These are phyloP conservation scores for Gilbertella persicaria DNA, from an alignment of 371 early-diverging fungal genomes.

Conservation along the genomic window DNA sequence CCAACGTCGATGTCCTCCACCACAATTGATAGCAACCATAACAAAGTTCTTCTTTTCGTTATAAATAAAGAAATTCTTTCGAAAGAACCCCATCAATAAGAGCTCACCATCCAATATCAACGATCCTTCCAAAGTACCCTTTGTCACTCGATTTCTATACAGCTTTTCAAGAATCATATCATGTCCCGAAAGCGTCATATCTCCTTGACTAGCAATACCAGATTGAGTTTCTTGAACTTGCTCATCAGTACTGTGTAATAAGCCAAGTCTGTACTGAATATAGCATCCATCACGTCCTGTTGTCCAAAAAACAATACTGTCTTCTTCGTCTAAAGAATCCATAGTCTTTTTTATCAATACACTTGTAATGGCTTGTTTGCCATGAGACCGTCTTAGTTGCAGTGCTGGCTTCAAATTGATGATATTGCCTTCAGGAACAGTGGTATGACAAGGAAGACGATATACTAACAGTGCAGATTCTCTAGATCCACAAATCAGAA, in stretches of 20 bases:
- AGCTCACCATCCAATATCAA: constrained; percentile 58
- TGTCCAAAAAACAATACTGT: constrained; percentile 56
- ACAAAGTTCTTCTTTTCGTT: constrained; percentile 72
- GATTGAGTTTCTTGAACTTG: constrained; percentile 24
- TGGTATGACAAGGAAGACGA: constrained; percentile 29
- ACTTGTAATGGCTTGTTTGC: constrained; percentile 58
- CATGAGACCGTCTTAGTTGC: constrained; percentile 47
- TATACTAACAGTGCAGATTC: constrained; percentile 63
- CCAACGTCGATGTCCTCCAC: constrained; percentile 65
- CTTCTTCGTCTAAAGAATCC: constrained; percentile 19
- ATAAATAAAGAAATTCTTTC: constrained; percentile 71
- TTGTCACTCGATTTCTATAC: constrained; percentile 68
- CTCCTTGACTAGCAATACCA: constrained; percentile 42
- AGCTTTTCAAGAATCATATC: constrained; percentile 54
- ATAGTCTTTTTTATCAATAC: constrained; percentile 25
- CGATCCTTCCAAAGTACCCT: constrained; percentile 69
- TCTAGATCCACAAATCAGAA: constrained; percentile 62
- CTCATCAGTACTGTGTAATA: neutral
- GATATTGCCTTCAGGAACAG: constrained; percentile 1
- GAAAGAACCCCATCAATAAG: constrained; percentile 69
- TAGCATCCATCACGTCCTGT: constrained; percentile 75
- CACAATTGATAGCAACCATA: constrained; percentile 60
- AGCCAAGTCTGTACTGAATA: constrained; percentile 59
- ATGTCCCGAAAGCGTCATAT: constrained; percentile 26
- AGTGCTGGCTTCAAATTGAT: constrained; percentile 25